phyloP scores from a whole-genome alignment of 345 rosid species.

The Streptanthus diversifolius region DNA sequence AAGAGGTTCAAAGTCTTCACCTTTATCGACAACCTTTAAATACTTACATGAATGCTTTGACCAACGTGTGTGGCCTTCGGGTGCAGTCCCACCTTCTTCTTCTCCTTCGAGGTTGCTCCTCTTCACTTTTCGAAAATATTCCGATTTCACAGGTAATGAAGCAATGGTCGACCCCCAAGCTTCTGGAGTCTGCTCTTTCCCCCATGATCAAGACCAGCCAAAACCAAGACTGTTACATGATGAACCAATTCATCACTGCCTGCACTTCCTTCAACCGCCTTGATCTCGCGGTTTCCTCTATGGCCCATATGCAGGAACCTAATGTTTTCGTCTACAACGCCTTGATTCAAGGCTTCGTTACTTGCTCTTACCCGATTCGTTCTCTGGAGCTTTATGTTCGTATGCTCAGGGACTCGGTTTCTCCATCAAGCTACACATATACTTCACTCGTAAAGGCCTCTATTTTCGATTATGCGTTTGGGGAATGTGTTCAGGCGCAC shows the following conservation, averaged over 20 bases:
- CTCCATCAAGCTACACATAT: conserved; percentile 64
- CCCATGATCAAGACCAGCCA: conserved; percentile 53
- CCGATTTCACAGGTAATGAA: conserved; percentile 21
- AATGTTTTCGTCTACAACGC: conserved; percentile 75
- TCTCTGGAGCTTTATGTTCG: background rate
- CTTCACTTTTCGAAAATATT: background rate
- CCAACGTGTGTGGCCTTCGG: conserved; percentile 6
- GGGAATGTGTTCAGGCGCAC: conserved; percentile 56
- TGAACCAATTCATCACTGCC: conserved; percentile 63
- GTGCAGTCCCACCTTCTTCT: background rate
- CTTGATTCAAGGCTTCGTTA: conserved; percentile 48
- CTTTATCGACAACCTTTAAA: background rate
- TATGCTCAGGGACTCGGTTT: conserved; percentile 48
- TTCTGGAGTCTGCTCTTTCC: conserved; percentile 49
- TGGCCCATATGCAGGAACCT: conserved; percentile 47
- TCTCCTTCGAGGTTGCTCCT: conserved; percentile 17
- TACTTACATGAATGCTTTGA: conserved; percentile 10
- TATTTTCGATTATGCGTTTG: conserved; percentile 34
- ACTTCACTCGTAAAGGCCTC: conserved; percentile 67
- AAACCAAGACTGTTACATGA: conserved; percentile 51
- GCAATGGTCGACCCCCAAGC: conserved; percentile 35
- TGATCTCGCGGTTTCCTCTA: conserved; percentile 46
- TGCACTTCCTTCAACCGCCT: conserved; percentile 36
- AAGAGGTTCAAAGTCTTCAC: background rate
- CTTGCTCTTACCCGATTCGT: conserved; percentile 33